Evolutionary conservation across 768 basidiomycete species (phyloP).

Genomic region (Boletus subcaerulescens): DNA sequence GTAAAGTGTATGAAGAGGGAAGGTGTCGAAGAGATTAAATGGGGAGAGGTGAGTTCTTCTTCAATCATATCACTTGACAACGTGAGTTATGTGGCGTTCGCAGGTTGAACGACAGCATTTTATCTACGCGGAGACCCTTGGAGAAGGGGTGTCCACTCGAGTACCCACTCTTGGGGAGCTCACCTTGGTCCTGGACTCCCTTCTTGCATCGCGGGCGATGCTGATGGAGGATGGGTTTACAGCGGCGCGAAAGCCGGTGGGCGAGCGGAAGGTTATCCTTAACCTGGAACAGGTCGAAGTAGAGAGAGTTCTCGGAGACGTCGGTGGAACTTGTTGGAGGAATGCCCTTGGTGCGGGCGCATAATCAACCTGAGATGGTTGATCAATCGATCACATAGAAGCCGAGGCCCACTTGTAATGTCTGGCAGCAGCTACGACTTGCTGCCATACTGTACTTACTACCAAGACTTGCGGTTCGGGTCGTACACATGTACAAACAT

Average conservation of each 20-base stretch:
- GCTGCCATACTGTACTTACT: too few species aligned
- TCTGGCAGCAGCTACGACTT: too few species aligned
- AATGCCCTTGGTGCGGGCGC: conserved; percentile 35
- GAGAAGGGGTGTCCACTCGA: conserved; percentile 53
- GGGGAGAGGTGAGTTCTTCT: conserved; percentile 62
- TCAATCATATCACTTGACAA: neutral
- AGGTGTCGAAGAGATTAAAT: conserved; percentile 85
- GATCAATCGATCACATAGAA: too few species aligned
- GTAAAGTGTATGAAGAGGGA: conserved; percentile 79
- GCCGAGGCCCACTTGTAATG: too few species aligned
- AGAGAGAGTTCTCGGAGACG: conserved; percentile 78
- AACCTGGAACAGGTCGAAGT: conserved; percentile 84
- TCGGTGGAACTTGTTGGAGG: conserved; percentile 70
- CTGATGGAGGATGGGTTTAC: conserved; percentile 63
- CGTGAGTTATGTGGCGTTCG: neutral
- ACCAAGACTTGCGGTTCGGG: too few species aligned
- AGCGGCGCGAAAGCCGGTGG: conserved; percentile 51
- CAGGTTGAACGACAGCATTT: conserved; percentile 77
- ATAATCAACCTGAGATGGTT: neutral
- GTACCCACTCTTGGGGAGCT: conserved; percentile 66
- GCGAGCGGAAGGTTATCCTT: conserved; percentile 71
- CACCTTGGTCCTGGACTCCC: conserved; percentile 64
- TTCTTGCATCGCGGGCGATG: conserved; percentile 75
- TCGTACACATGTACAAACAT: too few species aligned
- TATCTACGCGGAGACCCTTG: conserved; percentile 63